Evolutionary conservation across 2,329 filamentous ascomycete species (phyloP).

Genomic region (Trichoderma oligosporum): DNA sequence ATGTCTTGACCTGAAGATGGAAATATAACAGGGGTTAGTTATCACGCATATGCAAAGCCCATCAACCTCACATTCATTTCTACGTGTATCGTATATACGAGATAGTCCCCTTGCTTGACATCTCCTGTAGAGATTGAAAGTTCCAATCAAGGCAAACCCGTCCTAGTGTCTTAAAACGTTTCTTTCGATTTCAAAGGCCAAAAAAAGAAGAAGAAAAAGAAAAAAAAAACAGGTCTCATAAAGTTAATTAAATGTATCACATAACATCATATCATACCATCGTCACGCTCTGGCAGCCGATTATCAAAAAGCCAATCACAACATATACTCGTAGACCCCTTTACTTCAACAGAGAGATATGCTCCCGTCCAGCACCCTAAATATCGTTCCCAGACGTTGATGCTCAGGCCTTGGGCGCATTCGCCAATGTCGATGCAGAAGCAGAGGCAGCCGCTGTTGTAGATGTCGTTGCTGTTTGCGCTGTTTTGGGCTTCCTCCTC

Average conservation of each 20-base stretch:
- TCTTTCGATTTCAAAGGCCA: not conserved
- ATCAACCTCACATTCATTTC: not conserved
- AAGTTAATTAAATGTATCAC: not conserved
- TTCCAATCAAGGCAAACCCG: not conserved
- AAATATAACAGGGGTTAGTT: too few species aligned
- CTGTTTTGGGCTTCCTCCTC: conserved; percentile 54
- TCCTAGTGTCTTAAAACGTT: not conserved
- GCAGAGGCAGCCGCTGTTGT: conserved; percentile 23
- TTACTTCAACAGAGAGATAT: too few species aligned
- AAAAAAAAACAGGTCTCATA: too few species aligned
- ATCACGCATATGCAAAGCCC: too few species aligned
- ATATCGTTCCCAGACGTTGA: too few species aligned
- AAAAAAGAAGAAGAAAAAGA: too few species aligned
- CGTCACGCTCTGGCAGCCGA: not conserved
- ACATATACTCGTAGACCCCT: too few species aligned
- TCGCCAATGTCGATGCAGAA: conserved; percentile 25
- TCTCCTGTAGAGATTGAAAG: not conserved
- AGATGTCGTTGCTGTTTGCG: conserved; percentile 25
- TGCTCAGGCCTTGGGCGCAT: conserved; percentile 29
- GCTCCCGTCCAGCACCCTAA: too few species aligned
- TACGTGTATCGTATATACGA: too few species aligned
- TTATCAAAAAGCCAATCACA: not conserved
- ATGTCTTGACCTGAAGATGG: too few species aligned
- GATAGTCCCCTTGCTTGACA: too few species aligned
- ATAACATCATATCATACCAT: conserved; percentile 10